A percentile compares a stretch with the other conserved stretches of the same genome.
phyloP scores from a whole-genome alignment of 192 early-diverging fungal genomes.

The Rhizophagus prolifer region DNA sequence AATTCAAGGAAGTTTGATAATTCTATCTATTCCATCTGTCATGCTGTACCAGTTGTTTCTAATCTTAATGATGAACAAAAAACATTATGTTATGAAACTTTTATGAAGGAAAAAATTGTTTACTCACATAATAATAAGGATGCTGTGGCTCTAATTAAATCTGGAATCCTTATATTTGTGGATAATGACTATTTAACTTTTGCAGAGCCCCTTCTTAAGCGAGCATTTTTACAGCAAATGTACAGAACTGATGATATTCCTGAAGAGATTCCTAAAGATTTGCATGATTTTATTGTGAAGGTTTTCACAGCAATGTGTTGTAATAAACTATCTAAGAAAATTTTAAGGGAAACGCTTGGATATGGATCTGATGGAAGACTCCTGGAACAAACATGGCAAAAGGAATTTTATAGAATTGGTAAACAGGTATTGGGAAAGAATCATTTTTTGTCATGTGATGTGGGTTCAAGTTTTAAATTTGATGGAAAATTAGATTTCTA shows the following conservation, averaged over 20 bases:
- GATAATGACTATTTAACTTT: too few species aligned
- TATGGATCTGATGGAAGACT: neutral
- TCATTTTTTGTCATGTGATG: too few species aligned
- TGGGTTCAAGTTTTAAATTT: slow-evolving; percentile 34
- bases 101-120: neutral
- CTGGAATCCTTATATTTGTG: too few species aligned
- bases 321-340: neutral
- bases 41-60: neutral
- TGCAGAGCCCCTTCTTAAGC: too few species aligned
- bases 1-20: neutral
- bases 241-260: too few species aligned
- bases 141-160: too few species aligned
- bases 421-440: too few species aligned
- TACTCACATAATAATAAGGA: neutral
- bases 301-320: too few species aligned
- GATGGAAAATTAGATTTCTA: slow-evolving; percentile 35
- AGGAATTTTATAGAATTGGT: too few species aligned
- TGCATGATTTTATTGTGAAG: too few species aligned
- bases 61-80: neutral
- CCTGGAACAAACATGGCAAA: slow-evolving; percentile 4
- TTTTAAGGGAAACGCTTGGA: slow-evolving; percentile 3
- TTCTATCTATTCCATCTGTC: neutral
- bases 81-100: neutral
- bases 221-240: too few species aligned
- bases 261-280: too few species aligned